A percentile compares a stretch with the other conserved stretches of the same genome.
Evolutionary conservation across 2,329 filamentous ascomycete genomes (phyloP).

Genomic region (Ceratocystis diversiconidia): DNA sequence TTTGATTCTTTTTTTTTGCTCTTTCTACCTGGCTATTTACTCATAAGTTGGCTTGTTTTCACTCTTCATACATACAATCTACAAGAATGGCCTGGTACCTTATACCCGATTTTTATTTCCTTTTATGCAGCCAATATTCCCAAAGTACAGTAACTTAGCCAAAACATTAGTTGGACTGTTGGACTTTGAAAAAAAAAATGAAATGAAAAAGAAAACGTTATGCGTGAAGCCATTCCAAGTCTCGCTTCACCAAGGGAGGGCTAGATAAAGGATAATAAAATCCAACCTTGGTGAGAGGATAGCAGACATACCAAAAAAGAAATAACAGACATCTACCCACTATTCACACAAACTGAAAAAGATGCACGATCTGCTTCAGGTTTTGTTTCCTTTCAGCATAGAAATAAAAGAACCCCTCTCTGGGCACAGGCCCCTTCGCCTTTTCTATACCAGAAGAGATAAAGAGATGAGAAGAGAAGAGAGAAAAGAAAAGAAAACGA

Average conservation of each 20-base stretch:
- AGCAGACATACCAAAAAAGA: background rate
- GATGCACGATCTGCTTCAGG: background rate
- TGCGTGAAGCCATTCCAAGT: background rate
- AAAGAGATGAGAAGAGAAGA: background rate
- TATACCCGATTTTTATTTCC: background rate
- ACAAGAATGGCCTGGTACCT: no score
- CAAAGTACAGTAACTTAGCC: background rate
- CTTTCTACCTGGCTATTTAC: background rate
- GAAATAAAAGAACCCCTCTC: background rate
- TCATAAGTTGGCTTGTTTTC: background rate
- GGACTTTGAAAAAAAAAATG: background rate
- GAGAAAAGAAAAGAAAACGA: slow-evolving; percentile 8
- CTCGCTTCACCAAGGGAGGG: background rate
- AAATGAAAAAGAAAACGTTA: background rate
- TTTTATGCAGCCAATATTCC: background rate
- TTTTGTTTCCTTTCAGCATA: background rate
- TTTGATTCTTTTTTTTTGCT: background rate
- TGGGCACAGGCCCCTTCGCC: background rate
- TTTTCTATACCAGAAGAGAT: background rate
- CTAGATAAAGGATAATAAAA: background rate
- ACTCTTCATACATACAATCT: no score
- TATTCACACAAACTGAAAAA: background rate
- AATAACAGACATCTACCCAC: background rate
- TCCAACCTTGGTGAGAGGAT: background rate
- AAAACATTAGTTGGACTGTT: background rate